Percentiles rank a stretch among this genome's conserved stretches.
phyloP scores from a whole-genome alignment of 805 yeast genomes.

The Scheffersomyces spartinae region DNA sequence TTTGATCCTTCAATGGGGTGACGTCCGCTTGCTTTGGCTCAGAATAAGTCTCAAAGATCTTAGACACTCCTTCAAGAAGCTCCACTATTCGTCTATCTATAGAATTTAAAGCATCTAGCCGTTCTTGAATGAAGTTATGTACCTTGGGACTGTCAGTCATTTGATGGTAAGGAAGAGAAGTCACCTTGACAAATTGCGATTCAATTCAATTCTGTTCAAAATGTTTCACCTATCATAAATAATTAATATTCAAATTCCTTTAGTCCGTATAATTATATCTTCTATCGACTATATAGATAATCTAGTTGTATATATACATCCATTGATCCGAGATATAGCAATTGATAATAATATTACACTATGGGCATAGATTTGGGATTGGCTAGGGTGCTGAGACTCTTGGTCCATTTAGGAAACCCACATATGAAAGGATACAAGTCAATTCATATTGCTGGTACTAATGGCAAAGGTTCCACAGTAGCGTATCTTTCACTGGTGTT shows the following conservation, averaged over 20 bases:
- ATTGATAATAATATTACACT: background rate
- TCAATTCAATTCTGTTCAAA: background rate
- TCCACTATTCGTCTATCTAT: slow-evolving; percentile 25
- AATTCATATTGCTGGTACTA: slow-evolving; percentile 93
- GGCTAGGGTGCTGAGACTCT: slow-evolving; percentile 18
- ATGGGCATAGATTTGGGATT: slow-evolving; percentile 32
- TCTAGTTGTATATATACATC: background rate
- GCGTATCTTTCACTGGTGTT: slow-evolving; percentile 66
- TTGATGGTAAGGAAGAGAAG: too few species aligned
- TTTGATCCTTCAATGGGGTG: slow-evolving; percentile 10
- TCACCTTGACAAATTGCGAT: slow-evolving; percentile 4
- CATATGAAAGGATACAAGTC: slow-evolving; percentile 45
- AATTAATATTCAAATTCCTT: background rate
- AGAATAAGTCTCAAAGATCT: slow-evolving; percentile 21
- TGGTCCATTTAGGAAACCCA: slow-evolving; percentile 51
- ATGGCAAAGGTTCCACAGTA: slow-evolving; percentile 91
- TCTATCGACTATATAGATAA: background rate
- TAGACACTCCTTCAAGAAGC: slow-evolving; percentile 19
- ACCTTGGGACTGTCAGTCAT: too few species aligned
- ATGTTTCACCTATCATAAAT: slow-evolving; percentile 1
- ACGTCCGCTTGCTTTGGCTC: slow-evolving; percentile 8
- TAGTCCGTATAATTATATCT: background rate
- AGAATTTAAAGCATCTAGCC: slow-evolving; percentile 23
- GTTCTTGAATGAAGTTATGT: slow-evolving; percentile 19
- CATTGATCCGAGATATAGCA: background rate